A percentile compares a stretch with the other conserved stretches of the same genome.
Evolutionary conservation across 805 yeast genomes (phyloP).

Genomic region (Soucietia sequanensis): DNA sequence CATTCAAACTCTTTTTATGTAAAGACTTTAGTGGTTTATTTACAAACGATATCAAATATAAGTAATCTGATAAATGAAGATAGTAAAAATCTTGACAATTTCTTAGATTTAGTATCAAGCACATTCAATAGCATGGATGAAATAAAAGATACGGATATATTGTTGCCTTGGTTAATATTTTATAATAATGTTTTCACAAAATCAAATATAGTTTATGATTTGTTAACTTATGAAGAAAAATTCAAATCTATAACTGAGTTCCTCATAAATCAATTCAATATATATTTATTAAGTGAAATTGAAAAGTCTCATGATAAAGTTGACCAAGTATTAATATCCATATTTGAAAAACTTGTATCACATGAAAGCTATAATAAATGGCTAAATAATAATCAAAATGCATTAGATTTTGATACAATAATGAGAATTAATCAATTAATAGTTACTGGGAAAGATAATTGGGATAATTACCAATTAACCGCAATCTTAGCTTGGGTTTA

Average conservation of each 20-base stretch:
- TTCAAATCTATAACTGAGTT: conserved; percentile 3
- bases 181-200: conserved; percentile 7
- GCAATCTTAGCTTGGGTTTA: conserved; percentile 43
- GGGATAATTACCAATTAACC: conserved; percentile 38
- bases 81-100: conserved; percentile 1
- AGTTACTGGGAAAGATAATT: conserved; percentile 36
- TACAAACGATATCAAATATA: conserved; percentile 24
- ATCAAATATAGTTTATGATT: conserved; percentile 11
- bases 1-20: conserved; percentile 8
- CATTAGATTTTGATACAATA: conserved; percentile 8
- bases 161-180: conserved; percentile 5
- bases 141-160: conserved; percentile 7
- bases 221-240: conserved; percentile 9
- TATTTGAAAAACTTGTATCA: conserved; percentile 18
- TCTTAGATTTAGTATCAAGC: conserved; percentile 5
- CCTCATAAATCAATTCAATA: conserved; percentile 3
- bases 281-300: conserved; percentile 7
- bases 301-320: conserved; percentile 9
- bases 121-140: too few species aligned
- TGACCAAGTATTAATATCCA: conserved; percentile 12
- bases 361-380: conserved; percentile 34
- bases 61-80: conserved; percentile 6
- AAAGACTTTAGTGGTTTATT: conserved; percentile 16
- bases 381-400: conserved; percentile 5
- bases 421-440: conserved; percentile 32